Base-by-base conservation (phyloP, 352 stramenopile species). In the Globisporangium uncinulatum region DNA sequence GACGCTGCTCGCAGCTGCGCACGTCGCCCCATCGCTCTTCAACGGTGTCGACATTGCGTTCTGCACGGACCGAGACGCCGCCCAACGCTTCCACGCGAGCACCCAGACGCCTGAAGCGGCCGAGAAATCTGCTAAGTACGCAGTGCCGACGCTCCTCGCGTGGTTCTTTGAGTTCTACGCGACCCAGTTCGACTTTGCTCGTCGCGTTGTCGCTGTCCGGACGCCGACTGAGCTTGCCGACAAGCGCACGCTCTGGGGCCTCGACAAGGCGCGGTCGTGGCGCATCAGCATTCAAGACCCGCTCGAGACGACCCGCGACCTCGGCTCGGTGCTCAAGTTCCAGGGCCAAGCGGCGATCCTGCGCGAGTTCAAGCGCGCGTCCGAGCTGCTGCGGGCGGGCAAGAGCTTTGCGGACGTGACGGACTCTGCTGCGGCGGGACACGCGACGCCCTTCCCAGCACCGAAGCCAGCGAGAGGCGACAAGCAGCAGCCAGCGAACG, bases 101-200 rank as follows among this genome's bases (percentile, higher is more conserved):
- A 21, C 65, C n/a, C 24, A 34, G 15, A 0, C 51, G 19, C 32
- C 31, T n/a, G 42, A 47, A 20, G 39, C 57, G 24, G 15, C n/a
- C 6, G n/a, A 44, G 13, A 20, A 31, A 39, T 24, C 54, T 3
- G 48, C 41, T 13, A 39, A 3, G 1, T 32, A 54, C 34, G 76
- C 67, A 11, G 57, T 97, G 11, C 79, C 79, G 11, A 81, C 89
- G 44, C 65, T 99, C 2, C 70, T 99, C 37, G 66, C 87, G 14
- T 85, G 83, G 1, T 99, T 99, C 72, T 99, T 99, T 67, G 72
- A 83, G 32, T 99, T 98, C 67, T 99, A 97, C 74, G 85, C 91
- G 3, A 95, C 86, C n/a, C 69, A 96, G 41, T 99, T 99, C 61
- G 95, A 99, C 69, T 99, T 97, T 72, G 87, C 90, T 20, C 72